Evolutionary conservation across 306 rosid species (phyloP).

Genomic region (Purshia tridentata): DNA sequence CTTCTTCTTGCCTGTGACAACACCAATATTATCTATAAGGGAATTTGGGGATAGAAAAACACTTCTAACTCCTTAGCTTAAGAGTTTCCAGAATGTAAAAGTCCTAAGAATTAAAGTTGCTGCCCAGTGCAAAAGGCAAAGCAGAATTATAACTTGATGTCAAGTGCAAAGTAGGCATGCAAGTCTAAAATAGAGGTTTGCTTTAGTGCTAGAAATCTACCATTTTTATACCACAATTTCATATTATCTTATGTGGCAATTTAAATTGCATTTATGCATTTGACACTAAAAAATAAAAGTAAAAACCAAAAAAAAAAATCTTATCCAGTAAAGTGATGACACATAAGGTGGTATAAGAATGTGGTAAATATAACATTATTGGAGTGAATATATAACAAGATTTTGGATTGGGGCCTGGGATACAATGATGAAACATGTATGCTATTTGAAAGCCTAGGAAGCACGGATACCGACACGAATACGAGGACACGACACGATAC

Average conservation of each 20-base stretch:
- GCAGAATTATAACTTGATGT: background rate
- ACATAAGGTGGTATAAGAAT: too few relatives aligned
- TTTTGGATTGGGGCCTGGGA: background rate
- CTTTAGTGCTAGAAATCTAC: too few relatives aligned
- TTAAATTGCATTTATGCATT: too few relatives aligned
- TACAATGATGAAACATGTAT: background rate
- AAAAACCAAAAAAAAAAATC: background rate
- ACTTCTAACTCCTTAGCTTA: background rate
- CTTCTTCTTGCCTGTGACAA: constrained; percentile 74
- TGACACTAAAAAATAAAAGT: too few relatives aligned
- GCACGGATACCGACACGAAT: too few relatives aligned
- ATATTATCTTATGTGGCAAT: too few relatives aligned
- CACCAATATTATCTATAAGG: constrained; percentile 14
- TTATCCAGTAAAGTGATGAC: too few relatives aligned
- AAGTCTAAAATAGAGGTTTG: background rate
- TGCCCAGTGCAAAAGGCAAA: background rate
- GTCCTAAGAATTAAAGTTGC: background rate
- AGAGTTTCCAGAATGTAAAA: background rate
- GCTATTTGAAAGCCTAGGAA: too few relatives aligned
- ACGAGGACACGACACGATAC: too few relatives aligned
- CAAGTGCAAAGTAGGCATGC: background rate
- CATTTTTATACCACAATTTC: too few relatives aligned
- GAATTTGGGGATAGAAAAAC: background rate
- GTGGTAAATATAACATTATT: too few relatives aligned
- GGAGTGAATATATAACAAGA: background rate